A percentile compares a stretch with the other conserved stretches of the same genome.
Evolutionary conservation across 208 protist genomes (phyloP).

Genomic region (Crithidia fasciculata): DNA sequence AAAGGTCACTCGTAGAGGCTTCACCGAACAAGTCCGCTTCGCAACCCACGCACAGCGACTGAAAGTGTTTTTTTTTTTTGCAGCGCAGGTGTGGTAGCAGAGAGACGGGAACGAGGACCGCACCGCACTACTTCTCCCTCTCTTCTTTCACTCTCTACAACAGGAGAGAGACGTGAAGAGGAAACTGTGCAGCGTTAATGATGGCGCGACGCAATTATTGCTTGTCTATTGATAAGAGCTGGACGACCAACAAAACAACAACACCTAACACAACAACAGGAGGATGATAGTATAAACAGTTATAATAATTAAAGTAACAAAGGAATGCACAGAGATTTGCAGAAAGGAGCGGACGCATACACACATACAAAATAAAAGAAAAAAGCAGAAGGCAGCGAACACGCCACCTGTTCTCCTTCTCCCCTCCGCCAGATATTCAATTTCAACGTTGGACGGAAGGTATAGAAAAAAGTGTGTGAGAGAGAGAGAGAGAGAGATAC

Average conservation of each 20-base stretch:
- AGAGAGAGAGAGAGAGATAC: too few species aligned
- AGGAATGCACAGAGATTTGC: background rate
- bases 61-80: too few species aligned
- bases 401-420: too few species aligned
- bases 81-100: too few species aligned
- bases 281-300: background rate
- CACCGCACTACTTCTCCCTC: too few species aligned
- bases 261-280: background rate
- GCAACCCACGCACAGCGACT: too few species aligned
- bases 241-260: background rate
- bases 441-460: background rate
- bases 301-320: constrained; percentile 1
- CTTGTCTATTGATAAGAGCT: too few species aligned
- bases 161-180: background rate
- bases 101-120: too few species aligned
- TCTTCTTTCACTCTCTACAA: background rate
- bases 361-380: background rate
- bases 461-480: background rate
- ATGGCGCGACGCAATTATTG: too few species aligned
- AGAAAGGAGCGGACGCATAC: background rate
- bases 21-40: too few species aligned
- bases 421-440: too few species aligned
- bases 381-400: background rate
- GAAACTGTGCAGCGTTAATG: background rate
- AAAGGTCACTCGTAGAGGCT: too few species aligned